Evolutionary conservation across 2,329 filamentous ascomycete species (phyloP).

Genomic region (Penicillium sp.): DNA sequence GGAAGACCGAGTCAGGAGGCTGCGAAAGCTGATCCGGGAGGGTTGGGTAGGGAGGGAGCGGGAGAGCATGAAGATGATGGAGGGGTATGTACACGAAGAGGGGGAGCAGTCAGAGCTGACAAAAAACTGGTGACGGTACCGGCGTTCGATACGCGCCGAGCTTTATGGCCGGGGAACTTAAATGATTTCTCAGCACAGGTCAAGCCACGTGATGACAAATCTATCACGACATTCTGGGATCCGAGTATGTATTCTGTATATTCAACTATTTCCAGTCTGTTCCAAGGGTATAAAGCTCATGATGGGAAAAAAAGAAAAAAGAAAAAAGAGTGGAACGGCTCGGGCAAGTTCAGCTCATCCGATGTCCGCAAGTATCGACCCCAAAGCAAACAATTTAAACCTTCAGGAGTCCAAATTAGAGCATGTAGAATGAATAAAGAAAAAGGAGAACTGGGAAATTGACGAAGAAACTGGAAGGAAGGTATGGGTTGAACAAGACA

Average conservation of each 20-base stretch:
- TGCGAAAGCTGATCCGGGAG: slow-evolving; percentile 24
- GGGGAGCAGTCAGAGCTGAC: slow-evolving; percentile 8
- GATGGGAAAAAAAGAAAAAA: neutral
- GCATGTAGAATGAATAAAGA: neutral
- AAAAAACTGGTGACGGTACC: slow-evolving; percentile 17
- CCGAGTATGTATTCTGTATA: neutral
- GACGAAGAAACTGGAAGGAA: neutral
- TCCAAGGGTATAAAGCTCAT: neutral
- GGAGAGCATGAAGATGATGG: slow-evolving; percentile 23
- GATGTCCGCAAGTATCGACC: neutral
- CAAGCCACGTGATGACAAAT: slow-evolving; percentile 17
- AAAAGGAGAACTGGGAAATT: neutral
- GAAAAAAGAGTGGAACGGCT: neutral
- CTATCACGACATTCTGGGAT: neutral
- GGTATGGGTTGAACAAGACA: neutral
- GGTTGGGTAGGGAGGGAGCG: slow-evolving; percentile 19
- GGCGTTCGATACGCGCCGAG: slow-evolving; percentile 9
- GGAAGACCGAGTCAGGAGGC: slow-evolving; percentile 12
- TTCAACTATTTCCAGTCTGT: neutral
- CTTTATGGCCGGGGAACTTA: neutral
- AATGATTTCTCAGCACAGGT: slow-evolving; percentile 8
- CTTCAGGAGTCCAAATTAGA: neutral
- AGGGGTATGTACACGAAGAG: slow-evolving; percentile 20
- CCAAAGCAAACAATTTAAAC: neutral
- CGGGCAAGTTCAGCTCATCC: neutral